phyloP scores from a whole-genome alignment of 2,329 filamentous ascomycete species.

The Lasiodiplodia sp. region DNA sequence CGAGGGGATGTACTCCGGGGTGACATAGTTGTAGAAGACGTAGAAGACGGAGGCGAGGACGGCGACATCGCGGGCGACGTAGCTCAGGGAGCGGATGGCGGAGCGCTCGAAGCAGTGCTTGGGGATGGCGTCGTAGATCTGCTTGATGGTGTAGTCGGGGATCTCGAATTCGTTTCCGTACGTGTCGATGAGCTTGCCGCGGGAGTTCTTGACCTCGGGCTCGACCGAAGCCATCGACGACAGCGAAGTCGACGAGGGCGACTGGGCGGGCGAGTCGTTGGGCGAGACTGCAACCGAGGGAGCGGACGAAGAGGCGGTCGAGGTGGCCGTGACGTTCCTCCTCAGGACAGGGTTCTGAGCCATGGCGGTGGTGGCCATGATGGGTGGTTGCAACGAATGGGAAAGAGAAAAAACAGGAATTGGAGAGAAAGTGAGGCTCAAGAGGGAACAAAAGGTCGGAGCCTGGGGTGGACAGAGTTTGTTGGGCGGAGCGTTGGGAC shows the following conservation, averaged over 20 bases:
- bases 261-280: slow-evolving; percentile 65
- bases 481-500: slow-evolving; percentile 30
- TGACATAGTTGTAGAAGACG: slow-evolving; percentile 88
- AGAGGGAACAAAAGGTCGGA: slow-evolving; percentile 1
- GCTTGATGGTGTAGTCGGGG: slow-evolving; percentile 96
- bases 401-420: not conserved
- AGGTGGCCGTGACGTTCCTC: slow-evolving; percentile 59
- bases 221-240: slow-evolving; percentile 82
- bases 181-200: slow-evolving; percentile 80
- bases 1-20: slow-evolving; percentile 80
- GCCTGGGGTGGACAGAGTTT: slow-evolving; percentile 27
- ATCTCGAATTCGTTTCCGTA: slow-evolving; percentile 95
- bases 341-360: slow-evolving; percentile 55
- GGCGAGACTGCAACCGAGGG: slow-evolving; percentile 64
- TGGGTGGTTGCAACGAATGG: not conserved
- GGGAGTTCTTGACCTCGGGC: slow-evolving; percentile 57
- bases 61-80: slow-evolving; percentile 82
- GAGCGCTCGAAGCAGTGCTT: slow-evolving; percentile 97
- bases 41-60: slow-evolving; percentile 80
- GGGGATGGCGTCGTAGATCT: slow-evolving; percentile 95
- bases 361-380: slow-evolving; percentile 59
- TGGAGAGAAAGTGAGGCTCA: not conserved
- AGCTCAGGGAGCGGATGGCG: slow-evolving; percentile 74
- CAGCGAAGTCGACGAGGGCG: slow-evolving; percentile 86
- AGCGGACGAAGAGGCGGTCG: slow-evolving; percentile 58